These are phyloP conservation scores for Porphyrellus sp. DNA, from an alignment of 1,284 basidiomycete species.

Conservation along the genomic window DNA sequence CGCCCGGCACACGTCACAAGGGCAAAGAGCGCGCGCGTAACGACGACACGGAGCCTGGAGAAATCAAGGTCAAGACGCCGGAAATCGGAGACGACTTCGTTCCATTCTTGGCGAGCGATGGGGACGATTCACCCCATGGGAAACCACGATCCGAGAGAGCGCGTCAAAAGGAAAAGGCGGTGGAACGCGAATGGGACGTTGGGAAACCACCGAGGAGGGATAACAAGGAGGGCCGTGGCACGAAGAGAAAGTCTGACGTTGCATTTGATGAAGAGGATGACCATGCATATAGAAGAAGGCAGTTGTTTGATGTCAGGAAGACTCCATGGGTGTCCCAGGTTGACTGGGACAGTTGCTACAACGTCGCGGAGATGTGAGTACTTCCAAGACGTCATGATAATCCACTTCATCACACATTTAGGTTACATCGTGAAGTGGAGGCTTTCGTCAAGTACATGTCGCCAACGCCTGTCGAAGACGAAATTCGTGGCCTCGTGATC, in stretches of 20 bases:
- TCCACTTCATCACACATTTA: slow-evolving; percentile 28
- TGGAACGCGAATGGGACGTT: slow-evolving; percentile 45
- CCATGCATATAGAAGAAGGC: slow-evolving; percentile 39
- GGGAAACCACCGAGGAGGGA: slow-evolving; percentile 30
- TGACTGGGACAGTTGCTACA: slow-evolving; percentile 74
- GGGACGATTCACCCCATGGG: slow-evolving; percentile 25
- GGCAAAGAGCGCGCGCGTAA: slow-evolving; percentile 15
- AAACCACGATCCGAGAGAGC: slow-evolving; percentile 19
- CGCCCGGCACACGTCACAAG: slow-evolving; percentile 14
- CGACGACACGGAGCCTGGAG: slow-evolving; percentile 9
- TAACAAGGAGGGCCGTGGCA: slow-evolving; percentile 29
- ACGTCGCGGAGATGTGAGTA: slow-evolving; percentile 78
- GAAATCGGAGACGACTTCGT: slow-evolving; percentile 58
- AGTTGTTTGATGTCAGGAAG: slow-evolving; percentile 49
- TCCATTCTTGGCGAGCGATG: slow-evolving; percentile 45
- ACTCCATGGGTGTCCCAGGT: slow-evolving; percentile 81
- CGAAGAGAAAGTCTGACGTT: slow-evolving; percentile 45
- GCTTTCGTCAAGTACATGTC: slow-evolving; percentile 88
- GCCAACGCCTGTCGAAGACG: slow-evolving; percentile 82
- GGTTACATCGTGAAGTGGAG: slow-evolving; percentile 81
- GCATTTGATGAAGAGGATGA: slow-evolving; percentile 47
- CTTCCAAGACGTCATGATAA: slow-evolving; percentile 3
- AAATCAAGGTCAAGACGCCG: slow-evolving; percentile 9
- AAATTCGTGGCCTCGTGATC: slow-evolving; percentile 77
- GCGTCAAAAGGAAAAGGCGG: slow-evolving; percentile 29